A percentile compares a stretch with the other conserved stretches of the same genome.
Evolutionary conservation across 108 stramenopile genomes (phyloP).

Genomic region (Tribonema minus): DNA sequence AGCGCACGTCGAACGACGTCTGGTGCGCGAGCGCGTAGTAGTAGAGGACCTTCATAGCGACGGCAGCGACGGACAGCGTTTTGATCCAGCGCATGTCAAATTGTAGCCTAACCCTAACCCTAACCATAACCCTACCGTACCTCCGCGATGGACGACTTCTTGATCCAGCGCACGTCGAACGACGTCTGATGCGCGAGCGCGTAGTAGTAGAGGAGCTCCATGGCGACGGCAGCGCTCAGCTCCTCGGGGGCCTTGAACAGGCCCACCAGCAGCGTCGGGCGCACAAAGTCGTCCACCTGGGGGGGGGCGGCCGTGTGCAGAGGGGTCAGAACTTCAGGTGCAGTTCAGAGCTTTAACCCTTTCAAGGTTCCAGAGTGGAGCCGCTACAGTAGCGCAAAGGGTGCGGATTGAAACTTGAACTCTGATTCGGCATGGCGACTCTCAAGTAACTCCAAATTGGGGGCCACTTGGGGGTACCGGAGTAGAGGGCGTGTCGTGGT

Average conservation of each 20-base stretch:
- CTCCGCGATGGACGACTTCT: not conserved
- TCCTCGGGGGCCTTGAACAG: slow-evolving; percentile 85
- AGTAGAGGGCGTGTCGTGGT: too few relatives aligned
- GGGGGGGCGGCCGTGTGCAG: too few relatives aligned
- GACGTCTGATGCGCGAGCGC: slow-evolving; percentile 86
- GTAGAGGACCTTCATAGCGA: slow-evolving; percentile 85
- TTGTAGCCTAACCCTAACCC: too few relatives aligned
- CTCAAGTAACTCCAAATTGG: too few relatives aligned
- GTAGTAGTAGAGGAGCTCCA: slow-evolving; percentile 89
- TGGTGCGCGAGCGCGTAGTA: slow-evolving; percentile 92
- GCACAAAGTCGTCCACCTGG: slow-evolving; percentile 19
- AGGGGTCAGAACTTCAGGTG: too few relatives aligned
- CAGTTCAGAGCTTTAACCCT: too few relatives aligned
- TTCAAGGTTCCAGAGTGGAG: too few relatives aligned
- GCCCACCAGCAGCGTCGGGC: slow-evolving; percentile 33
- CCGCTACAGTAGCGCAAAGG: too few relatives aligned
- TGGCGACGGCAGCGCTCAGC: slow-evolving; percentile 77
- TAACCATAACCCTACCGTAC: too few relatives aligned
- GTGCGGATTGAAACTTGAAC: too few relatives aligned
- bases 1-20: slow-evolving; percentile 84
- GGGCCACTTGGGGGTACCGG: too few relatives aligned
- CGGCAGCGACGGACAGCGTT: slow-evolving; percentile 56
- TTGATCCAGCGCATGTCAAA: slow-evolving; percentile 76
- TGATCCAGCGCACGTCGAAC: slow-evolving; percentile 76
- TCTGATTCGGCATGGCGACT: too few relatives aligned